Percentiles rank a stretch among this genome's conserved stretches.
Evolutionary conservation across 192 early-diverging fungal genomes (phyloP).

Genomic region (Coemansia brasiliensis): DNA sequence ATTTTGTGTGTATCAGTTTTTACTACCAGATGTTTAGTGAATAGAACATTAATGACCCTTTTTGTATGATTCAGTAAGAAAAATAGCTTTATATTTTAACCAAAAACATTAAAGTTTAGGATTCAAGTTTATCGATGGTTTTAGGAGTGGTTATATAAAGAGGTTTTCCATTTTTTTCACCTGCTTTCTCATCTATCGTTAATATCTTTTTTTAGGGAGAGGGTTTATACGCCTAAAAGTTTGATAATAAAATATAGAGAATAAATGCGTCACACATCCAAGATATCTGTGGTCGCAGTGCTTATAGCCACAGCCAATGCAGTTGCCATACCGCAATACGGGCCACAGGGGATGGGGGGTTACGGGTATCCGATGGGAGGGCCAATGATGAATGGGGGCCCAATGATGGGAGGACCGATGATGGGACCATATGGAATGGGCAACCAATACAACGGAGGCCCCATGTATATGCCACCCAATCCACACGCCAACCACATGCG

Average conservation of each 20-base stretch:
- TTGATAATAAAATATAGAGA: not conserved
- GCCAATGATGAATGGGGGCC: slow-evolving; percentile 3
- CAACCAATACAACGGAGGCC: slow-evolving; percentile 20
- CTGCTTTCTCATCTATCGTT: not conserved
- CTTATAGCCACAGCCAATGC: slow-evolving; percentile 4
- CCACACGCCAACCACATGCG: slow-evolving; percentile 26
- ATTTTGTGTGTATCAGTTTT: slow-evolving; percentile 2
- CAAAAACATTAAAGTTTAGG: not conserved
- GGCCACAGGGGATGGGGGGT: slow-evolving; percentile 31
- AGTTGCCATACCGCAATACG: slow-evolving; percentile 30
- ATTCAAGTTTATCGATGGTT: not conserved
- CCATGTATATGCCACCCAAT: slow-evolving; percentile 31
- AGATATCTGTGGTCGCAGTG: not conserved
- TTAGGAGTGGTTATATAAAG: not conserved
- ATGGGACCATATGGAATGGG: slow-evolving; percentile 22
- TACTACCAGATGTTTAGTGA: not conserved
- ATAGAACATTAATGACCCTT: too few species aligned
- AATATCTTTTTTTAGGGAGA: not conserved
- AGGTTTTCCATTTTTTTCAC: not conserved
- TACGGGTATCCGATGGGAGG: slow-evolving; percentile 29
- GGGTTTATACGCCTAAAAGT: too few species aligned
- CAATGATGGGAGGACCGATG: slow-evolving; percentile 7
- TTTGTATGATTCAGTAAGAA: not conserved
- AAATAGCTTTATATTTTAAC: not conserved
- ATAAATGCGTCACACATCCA: slow-evolving; percentile 11